These are phyloP conservation scores for Serendipita sp. DNA, from an alignment of 768 basidiomycete genomes.

Conservation along the genomic window DNA sequence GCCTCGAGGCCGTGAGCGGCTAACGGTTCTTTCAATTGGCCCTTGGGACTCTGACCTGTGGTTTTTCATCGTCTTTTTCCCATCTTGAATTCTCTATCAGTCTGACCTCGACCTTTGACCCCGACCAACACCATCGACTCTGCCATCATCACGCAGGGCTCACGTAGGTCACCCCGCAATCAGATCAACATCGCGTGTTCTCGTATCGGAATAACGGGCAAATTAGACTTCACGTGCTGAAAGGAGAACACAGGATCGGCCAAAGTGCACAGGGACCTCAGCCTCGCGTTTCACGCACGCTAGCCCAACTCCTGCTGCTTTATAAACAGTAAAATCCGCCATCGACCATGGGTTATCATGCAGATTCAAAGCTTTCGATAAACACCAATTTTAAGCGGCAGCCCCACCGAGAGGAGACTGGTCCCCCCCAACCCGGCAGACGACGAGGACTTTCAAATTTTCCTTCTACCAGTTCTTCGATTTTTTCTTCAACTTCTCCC, in stretches of 20 bases:
- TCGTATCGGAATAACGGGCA: neutral
- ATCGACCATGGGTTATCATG: neutral
- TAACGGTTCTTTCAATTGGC: neutral
- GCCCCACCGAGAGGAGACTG: neutral
- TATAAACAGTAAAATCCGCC: neutral
- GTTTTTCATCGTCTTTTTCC: neutral
- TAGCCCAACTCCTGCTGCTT: neutral
- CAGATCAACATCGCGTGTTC: slow-evolving; percentile 3
- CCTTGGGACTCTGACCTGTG: no score
- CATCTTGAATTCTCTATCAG: neutral
- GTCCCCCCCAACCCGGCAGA: neutral
- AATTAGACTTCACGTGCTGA: neutral
- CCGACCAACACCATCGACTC: neutral
- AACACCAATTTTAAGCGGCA: neutral
- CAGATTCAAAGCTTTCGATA: slow-evolving; percentile 3
- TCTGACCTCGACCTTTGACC: neutral
- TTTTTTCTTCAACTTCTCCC: neutral
- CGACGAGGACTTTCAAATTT: neutral
- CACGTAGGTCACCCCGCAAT: neutral
- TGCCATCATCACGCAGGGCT: neutral
- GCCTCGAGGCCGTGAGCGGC: slow-evolving; percentile 1
- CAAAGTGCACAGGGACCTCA: slow-evolving; percentile 4
- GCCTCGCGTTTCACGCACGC: slow-evolving; percentile 6
- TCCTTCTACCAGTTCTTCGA: neutral
- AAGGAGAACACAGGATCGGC: slow-evolving; percentile 2